Evolutionary conservation across 176 grass and related monocot genomes (phyloP).

Genomic region (Carex myosuroides): DNA sequence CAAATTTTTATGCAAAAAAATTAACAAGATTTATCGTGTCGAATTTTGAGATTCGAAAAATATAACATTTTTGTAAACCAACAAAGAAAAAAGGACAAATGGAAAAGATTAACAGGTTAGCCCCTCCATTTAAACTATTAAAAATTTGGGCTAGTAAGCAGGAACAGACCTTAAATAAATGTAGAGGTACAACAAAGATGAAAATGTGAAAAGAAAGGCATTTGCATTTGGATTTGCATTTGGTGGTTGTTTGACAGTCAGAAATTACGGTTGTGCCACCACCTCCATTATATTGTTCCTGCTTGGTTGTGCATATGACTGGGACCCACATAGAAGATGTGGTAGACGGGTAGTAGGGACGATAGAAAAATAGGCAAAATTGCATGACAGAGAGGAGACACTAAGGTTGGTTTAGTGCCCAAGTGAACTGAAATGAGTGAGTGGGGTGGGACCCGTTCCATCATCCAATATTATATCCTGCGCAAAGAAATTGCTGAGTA

Average conservation of each 20-base stretch:
- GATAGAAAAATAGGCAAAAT: constrained; percentile 50
- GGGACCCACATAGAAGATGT: constrained; percentile 47
- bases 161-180: constrained; percentile 81
- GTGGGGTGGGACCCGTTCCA: constrained; percentile 68
- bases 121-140: constrained; percentile 45
- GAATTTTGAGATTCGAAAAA: constrained; percentile 1
- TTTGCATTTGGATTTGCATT: constrained; percentile 72
- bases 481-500: constrained; percentile 99
- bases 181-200: constrained; percentile 27
- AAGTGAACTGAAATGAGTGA: constrained; percentile 45
- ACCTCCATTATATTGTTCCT: constrained; percentile 59
- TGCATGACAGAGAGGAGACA: constrained; percentile 66
- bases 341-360: constrained; percentile 57
- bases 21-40: not conserved
- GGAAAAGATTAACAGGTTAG: constrained; percentile 9
- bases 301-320: constrained; percentile 70
- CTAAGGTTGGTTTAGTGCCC: constrained; percentile 60
- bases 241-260: constrained; percentile 50
- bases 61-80: not conserved
- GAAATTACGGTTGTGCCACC: constrained; percentile 50
- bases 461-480: constrained; percentile 95
- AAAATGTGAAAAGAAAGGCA: constrained; percentile 62
- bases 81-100: not conserved
- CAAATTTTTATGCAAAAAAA: not conserved
- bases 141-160: constrained; percentile 54